A percentile compares a stretch with the other conserved stretches of the same genome.
phyloP scores from a whole-genome alignment of 257 asterid species.

The Lycium ferocissimum region DNA sequence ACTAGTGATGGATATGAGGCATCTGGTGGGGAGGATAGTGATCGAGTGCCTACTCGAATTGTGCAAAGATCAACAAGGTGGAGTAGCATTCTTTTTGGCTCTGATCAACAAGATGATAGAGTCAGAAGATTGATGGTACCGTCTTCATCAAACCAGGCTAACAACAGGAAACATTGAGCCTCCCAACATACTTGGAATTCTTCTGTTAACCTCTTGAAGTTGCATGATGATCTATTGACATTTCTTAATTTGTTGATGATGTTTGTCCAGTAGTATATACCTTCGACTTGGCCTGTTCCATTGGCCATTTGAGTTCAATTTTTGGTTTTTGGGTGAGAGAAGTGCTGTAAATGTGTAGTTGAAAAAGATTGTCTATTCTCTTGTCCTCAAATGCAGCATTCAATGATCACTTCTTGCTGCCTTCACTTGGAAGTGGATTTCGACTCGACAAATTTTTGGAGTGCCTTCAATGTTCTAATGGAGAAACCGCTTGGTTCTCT shows the following conservation, averaged over 20 bases:
- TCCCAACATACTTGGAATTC: slow-evolving; percentile 11
- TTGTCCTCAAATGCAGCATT: slow-evolving; percentile 26
- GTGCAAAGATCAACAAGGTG: slow-evolving; percentile 66
- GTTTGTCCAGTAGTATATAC: slow-evolving; percentile 28
- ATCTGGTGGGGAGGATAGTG: slow-evolving; percentile 98
- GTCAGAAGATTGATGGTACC: slow-evolving; percentile 47
- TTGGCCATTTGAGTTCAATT: slow-evolving; percentile 17
- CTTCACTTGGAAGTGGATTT: background rate
- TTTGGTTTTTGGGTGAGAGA: slow-evolving; percentile 26
- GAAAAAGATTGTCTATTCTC: slow-evolving; percentile 27
- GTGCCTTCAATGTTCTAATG: background rate
- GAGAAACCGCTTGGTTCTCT: background rate
- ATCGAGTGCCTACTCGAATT: slow-evolving; percentile 70
- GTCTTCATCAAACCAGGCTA: slow-evolving; percentile 58
- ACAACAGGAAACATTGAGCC: slow-evolving; percentile 55
- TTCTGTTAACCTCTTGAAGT: slow-evolving; percentile 25
- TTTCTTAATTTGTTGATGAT: slow-evolving; percentile 31
- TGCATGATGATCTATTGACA: slow-evolving; percentile 18
- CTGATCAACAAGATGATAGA: slow-evolving; percentile 60
- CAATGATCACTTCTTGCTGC: slow-evolving; percentile 3
- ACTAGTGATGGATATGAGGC: slow-evolving; percentile 98
- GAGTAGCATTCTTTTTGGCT: slow-evolving; percentile 74
- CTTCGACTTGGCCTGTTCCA: slow-evolving; percentile 21
- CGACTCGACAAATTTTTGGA: background rate
- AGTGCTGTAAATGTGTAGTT: slow-evolving; percentile 27